Base-by-base conservation (phyloP, 371 early-diverging fungal species). In the Quaeritorhiza haematococci region DNA sequence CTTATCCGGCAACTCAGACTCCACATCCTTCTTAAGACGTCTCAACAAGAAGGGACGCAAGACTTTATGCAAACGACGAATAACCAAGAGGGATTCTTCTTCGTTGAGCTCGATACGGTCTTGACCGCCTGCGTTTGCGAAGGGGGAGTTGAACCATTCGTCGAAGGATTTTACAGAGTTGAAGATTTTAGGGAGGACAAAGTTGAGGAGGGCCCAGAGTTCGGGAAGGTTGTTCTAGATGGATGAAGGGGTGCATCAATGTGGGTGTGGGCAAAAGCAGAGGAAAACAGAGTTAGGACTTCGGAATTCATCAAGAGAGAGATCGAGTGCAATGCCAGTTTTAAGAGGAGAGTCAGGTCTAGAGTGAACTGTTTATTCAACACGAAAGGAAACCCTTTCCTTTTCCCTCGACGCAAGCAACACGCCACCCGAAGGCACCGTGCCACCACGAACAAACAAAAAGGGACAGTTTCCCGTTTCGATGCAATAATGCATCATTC, bases 11-110 rank as follows among this genome's bases (percentile, higher is more conserved):
- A 99, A 76, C 55, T 96, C 94, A 0, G 91, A 84, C 71, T 99
- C 98, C 34, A 99, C 99, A 82, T 99, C 98, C 79, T 95, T 96
- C 79, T 99, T 99, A 63, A 98, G 73, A 43, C 99, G 89, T 43
- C 99, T 83, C 44, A 99, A 78, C 69, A 99, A 79, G 80, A 99
- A 95, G 2, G 99, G 99, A 19, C 97, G 88, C 29, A 99, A 78
- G 21, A 98, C 90, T 71, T 93, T 96, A 72, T 98, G 98, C 50
- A 99, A 80, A 70, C 98, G 92, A 58, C 89, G 85, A 61, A 99
- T 96, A 64, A 97, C 91, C 61, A 98, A 85, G 38, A 98, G 79
- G 33, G 89, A 86, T 70, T 99, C 99, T 84, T 98, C 98, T 86
- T 98, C 98, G 71, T 89, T 94, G 33, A 95, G 75, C 49, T 87